These are phyloP conservation scores for Plenodomus lindquistii DNA, from an alignment of 2,329 filamentous ascomycete species.

Conservation along the genomic window DNA sequence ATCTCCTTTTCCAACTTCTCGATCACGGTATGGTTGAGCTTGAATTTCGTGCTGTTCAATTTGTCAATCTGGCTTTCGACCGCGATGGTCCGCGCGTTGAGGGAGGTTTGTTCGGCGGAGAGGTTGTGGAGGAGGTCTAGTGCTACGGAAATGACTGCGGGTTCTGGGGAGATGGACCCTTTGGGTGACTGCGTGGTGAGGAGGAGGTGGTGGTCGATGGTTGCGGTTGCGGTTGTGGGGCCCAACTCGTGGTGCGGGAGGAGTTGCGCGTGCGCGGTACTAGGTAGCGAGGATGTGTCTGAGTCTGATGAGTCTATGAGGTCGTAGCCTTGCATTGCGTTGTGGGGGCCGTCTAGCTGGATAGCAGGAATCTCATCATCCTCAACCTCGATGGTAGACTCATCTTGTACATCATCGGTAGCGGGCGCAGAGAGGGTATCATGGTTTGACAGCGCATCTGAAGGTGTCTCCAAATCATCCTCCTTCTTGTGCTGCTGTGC, in stretches of 20 bases:
- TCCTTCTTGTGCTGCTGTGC: no score
- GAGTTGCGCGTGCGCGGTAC: neutral
- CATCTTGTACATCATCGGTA: no score
- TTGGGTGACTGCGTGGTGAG: neutral
- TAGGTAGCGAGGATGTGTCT: no score
- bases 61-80: neutral
- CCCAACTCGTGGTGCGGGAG: neutral
- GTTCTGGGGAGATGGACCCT: neutral
- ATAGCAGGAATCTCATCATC: neutral
- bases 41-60: neutral
- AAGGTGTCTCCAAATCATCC: no score
- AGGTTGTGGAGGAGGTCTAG: neutral
- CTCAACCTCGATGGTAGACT: neutral
- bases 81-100: neutral
- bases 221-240: no score
- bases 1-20: neutral
- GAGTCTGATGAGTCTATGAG: neutral
- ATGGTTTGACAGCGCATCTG: no score
- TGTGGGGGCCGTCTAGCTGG: neutral
- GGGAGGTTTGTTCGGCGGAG: neutral
- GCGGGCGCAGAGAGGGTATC: no score
- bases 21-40: neutral
- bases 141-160: neutral
- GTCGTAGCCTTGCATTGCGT: neutral
- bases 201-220: neutral